Base-by-base conservation (phyloP, 106 monocot genomes). In the Gastrodia elata region DNA sequence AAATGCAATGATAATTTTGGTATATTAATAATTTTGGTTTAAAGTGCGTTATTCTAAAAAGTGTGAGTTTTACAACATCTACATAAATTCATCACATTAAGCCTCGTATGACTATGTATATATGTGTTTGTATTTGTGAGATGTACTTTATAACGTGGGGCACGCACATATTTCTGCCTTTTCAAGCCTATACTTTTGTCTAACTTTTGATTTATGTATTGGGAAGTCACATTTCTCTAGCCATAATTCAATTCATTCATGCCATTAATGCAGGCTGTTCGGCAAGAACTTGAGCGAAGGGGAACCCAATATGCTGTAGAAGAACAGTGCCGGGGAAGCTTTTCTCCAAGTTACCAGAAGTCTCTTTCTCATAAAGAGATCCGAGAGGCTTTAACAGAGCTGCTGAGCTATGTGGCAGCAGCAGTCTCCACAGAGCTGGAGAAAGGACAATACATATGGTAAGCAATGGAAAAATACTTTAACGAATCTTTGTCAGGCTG, bases 201-300 rank as follows among this genome's bases (percentile, higher is more conserved):
- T 70, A 0, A 8, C 16, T 70, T 0, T 69, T 11, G 70, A 7
- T 40, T 43, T 25, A n/a, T n/a, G n/a, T n/a, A n/a, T n/a, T n/a
- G n/a, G n/a, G n/a, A n/a, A n/a, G n/a, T n/a, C n/a, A n/a, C n/a
- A n/a, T n/a, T n/a, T n/a, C n/a, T n/a, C n/a, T n/a, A n/a, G n/a
- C n/a, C n/a, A n/a, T n/a, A n/a, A n/a, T 6, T 33, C 14, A 28
- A 18, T 35, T 48, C 52, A 4, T 72, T 18, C 49, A 27, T 72
- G 32, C 27, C n/a, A 6, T 72, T 8, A 2, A 24, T 73, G 16
- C 57, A 73, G 73, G 37, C 34, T 37, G 74, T 74, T 11, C 39
- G 41, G 18, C 25, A 74, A 42, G 74, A 74, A 41, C 61, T 74
- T 25, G 74, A 74, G 40, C 39, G 74, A 32, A 59, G 20, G 33